phyloP scores from a whole-genome alignment of 2,329 filamentous ascomycete species.

The Xylaria sp. region DNA sequence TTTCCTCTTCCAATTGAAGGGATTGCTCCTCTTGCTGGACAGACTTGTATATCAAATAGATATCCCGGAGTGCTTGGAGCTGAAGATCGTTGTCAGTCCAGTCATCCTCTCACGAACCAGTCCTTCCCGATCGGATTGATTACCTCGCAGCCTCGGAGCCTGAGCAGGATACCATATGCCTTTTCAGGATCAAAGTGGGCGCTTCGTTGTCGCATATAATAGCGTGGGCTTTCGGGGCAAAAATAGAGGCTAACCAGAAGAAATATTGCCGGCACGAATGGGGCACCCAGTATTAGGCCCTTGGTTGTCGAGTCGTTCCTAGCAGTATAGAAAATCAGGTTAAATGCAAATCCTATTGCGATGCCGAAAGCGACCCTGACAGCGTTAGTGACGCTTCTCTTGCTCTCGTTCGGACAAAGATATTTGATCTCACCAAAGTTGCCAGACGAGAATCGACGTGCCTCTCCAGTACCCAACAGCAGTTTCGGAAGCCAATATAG shows the following conservation, averaged over 20 bases:
- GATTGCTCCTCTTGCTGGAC: conserved; percentile 42
- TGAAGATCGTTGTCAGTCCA: conserved; percentile 30
- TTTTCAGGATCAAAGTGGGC: conserved; percentile 50
- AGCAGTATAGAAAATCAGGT: neutral
- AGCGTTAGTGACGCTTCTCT: neutral
- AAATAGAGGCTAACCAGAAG: conserved; percentile 51
- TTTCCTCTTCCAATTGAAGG: conserved; percentile 24
- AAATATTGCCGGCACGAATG: conserved; percentile 50
- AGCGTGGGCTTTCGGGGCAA: conserved; percentile 55
- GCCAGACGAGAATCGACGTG: conserved; percentile 59
- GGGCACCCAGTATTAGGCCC: conserved; percentile 51
- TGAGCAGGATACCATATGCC: conserved; percentile 50
- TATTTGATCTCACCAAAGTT: conserved; percentile 47
- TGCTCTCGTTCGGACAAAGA: neutral
- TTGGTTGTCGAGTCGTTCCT: neutral
- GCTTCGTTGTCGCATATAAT: conserved; percentile 52
- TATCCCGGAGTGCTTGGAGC: conserved; percentile 55
- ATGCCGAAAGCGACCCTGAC: conserved; percentile 1
- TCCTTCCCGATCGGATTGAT: neutral
- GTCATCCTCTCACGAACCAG: neutral
- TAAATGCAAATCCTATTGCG: neutral
- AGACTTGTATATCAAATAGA: conserved; percentile 54
- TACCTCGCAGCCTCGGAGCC: conserved; percentile 53
- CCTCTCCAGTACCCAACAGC: conserved; percentile 60
- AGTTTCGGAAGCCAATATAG: conserved; percentile 59